Evolutionary conservation across 768 basidiomycete genomes (phyloP), one percentile per base, ranked within the genome.

Genomic region (Boletus fagicola): DNA sequence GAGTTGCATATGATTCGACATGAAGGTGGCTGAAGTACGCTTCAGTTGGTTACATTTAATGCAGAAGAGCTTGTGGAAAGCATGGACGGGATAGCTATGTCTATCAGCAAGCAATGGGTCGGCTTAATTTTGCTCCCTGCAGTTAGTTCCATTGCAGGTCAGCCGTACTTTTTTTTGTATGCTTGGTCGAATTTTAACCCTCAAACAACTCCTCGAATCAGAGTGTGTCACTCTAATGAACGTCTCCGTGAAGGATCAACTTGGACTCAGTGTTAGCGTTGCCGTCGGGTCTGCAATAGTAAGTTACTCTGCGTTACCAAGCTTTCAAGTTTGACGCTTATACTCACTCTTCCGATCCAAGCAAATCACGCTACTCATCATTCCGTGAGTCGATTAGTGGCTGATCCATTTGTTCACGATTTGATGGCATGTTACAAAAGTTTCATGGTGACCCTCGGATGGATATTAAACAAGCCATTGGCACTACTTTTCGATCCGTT

Each of bases 181-280:
- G 20, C n/a, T 22, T 16, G 1, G 26, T 51, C 10, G 31, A 22
- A 44, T 45, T 42, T 31, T 8, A 13, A 47, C 15, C 5, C 8
- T 55, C 26, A n/a, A 38, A 6, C 15, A 30, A 38, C 22, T 31
- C 28, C 35, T 1, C 36, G 38, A 51, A 64, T 26, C 33, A 83
- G 94, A 97, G 74, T 93, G 92, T 62, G 83, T 94, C 54, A 95
- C 90, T 7, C 92, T 93, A 12, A 82, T 97, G 59, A 92, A 87
- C 38, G 90, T 92, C n/a, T 92, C 94, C 0, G 87, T 91, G 49
- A 86, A 88, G 72, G 85, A 87, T 65, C 90, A 92, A 68, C 77
- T 95, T 42, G 86, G 88, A 51, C 80, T 95, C 18, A 90, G 89
- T 56, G 82, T 94, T 57, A 88, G 89, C 45, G 89, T 94, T 20